Conservation (phyloP, 805 yeast genomes). For the Suhomyces xylopsoci region DNA sequence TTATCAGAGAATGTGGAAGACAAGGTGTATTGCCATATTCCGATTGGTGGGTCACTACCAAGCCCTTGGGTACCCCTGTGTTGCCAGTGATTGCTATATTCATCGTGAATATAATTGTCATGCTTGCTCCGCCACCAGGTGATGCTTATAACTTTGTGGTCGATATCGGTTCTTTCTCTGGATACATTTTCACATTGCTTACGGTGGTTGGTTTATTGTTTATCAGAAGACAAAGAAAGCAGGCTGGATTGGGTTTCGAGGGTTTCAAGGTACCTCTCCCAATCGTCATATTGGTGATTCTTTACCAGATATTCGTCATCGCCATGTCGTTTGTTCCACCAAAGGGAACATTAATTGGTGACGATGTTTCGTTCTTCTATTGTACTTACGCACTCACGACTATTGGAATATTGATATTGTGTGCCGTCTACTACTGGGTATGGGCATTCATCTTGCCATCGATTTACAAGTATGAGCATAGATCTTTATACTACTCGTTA, state of each 20-base stretch:
- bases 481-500: conserved; percentile 26
- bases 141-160: conserved; percentile 33
- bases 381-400: conserved; percentile 40
- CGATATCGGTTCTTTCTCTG: conserved; percentile 28
- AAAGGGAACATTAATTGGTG: conserved; percentile 34
- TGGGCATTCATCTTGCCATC: conserved; percentile 38
- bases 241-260: conserved; percentile 25
- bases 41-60: conserved; percentile 25
- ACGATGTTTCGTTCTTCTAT: conserved; percentile 43
- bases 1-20: conserved; percentile 32
- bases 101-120: conserved; percentile 23
- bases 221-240: conserved; percentile 29
- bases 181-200: conserved; percentile 26
- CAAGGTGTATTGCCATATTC: conserved; percentile 33
- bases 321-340: conserved; percentile 42
- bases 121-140: conserved; percentile 34
- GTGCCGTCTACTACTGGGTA: conserved; percentile 32
- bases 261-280: conserved; percentile 36
- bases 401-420: conserved; percentile 30
- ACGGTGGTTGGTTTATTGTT: conserved; percentile 25
- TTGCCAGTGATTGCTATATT: conserved; percentile 24
- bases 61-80: conserved; percentile 31
- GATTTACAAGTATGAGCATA: conserved; percentile 28
- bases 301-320: conserved; percentile 36
- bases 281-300: conserved; percentile 26